Evolutionary conservation across 495 filamentous ascomycete genomes (phyloP), one percentile per base, ranked within the genome.

Genomic region (Penicillium lividum): DNA sequence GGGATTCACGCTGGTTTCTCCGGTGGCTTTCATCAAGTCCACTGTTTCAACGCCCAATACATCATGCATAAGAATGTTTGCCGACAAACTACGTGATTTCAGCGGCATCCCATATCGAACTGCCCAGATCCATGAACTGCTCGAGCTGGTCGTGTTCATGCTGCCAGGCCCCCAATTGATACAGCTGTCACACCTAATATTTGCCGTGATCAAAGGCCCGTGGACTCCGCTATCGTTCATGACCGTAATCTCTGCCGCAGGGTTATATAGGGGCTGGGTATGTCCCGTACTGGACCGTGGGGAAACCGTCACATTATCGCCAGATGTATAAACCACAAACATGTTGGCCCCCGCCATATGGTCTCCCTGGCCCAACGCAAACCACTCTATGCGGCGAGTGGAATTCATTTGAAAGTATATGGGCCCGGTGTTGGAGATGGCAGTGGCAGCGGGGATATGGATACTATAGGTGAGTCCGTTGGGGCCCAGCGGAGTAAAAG

Each of bases 401-500:
- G 87, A 85, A 31, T 70, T 74, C 46, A 92, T 80, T 59, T 89
- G 88, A 56, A 91, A 77, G 67, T 84, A 89, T 47, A 91, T 79
- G 7, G 73, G 68, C 0, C 72, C 13, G 15, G 61, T 56, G 16
- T 59, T 55, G 2, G 67, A 65, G 9, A 54, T 60, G 6, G 62
- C 66, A 7, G 74, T 76, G 42, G 50, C 25, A 3, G 65, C 30
- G 7, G 73, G 72, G 16, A 76, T 59, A 44, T 68, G 68, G 50
- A 79, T 60, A 33, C 67, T 71, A 57, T 68, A 79, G 33, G 64
- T 68, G 15, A 76, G 56, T 5, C 65, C 66, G 31, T 56, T 59
- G 3, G 71, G 59, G 27, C 59, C 54, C 31, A 27, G 30, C 0
- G 73, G 68, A 10, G 66, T 53, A 33, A 73, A 71, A 18, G 63